These are phyloP conservation scores for Raddia distichophylla DNA, from an alignment of 176 grass and related monocot species.

Conservation along the genomic window DNA sequence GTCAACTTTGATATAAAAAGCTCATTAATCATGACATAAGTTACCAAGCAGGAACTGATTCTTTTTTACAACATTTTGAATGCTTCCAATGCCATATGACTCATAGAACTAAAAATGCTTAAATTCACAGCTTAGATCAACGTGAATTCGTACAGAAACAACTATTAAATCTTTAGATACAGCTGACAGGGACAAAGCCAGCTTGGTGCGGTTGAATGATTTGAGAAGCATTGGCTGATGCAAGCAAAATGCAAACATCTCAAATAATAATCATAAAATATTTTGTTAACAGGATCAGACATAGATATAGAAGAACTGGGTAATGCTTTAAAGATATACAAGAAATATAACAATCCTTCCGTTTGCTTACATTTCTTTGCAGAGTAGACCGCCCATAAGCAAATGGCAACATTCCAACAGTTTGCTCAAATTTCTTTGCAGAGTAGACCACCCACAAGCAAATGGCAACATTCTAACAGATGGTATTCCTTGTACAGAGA, in stretches of 20 bases:
- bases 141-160: constrained; percentile 7
- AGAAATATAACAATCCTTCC: constrained; percentile 32
- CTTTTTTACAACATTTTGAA: no score
- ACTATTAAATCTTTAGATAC: constrained; percentile 5
- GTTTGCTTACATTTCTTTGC: constrained; percentile 69
- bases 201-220: constrained; percentile 62
- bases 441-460: no score
- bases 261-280: constrained; percentile 25
- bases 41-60: no score
- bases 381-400: constrained; percentile 92
- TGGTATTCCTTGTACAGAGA: constrained; percentile 89
- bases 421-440: no score
- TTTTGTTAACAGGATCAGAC: constrained; percentile 3
- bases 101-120: constrained; percentile 24
- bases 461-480: no score
- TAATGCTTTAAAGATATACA: constrained; percentile 29
- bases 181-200: constrained; percentile 83
- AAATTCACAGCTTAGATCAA: not conserved
- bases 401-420: constrained; percentile 93
- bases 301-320: constrained; percentile 11
- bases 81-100: not conserved
- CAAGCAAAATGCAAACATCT: constrained; percentile 54
- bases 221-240: constrained; percentile 73
- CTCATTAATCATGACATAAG: not conserved
- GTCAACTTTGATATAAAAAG: constrained; percentile 14